A percentile compares a stretch with the other conserved stretches of the same genome.
Conservation (phyloP, 169 alveolate species). For the Plasmodium malariae region DNA sequence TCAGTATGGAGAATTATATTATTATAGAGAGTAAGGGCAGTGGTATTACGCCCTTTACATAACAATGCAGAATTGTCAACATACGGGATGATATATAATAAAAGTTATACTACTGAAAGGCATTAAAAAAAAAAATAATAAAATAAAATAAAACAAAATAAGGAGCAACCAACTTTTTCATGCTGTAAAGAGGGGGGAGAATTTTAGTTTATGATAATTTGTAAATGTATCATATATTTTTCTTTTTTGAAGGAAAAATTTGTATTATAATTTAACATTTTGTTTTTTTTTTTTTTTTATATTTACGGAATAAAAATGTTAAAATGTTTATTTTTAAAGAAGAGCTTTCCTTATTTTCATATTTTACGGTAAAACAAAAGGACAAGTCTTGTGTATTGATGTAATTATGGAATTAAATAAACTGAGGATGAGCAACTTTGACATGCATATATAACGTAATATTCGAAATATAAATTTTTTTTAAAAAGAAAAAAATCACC, state of each 20-base stretch:
- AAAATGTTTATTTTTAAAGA: not conserved
- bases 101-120: too few relatives aligned
- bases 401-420: constrained; percentile 41
- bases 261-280: not conserved
- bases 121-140: too few relatives aligned
- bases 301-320: not conserved
- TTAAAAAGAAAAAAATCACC: constrained; percentile 60
- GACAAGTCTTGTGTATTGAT: not conserved
- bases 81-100: too few relatives aligned
- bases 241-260: not conserved
- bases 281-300: too few relatives aligned
- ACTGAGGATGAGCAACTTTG: constrained; percentile 74
- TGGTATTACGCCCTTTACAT: not conserved
- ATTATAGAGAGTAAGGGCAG: not conserved
- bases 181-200: too few relatives aligned
- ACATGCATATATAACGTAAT: constrained; percentile 45
- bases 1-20: not conserved
- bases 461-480: constrained; percentile 53
- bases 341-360: not conserved
- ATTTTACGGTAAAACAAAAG: not conserved
- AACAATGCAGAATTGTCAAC: not conserved
- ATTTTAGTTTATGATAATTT: too few relatives aligned
- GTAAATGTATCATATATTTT: too few relatives aligned
- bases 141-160: too few relatives aligned
- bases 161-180: too few relatives aligned